phyloP scores from a whole-genome alignment of 805 yeast species.

The Starmerella geochares region DNA sequence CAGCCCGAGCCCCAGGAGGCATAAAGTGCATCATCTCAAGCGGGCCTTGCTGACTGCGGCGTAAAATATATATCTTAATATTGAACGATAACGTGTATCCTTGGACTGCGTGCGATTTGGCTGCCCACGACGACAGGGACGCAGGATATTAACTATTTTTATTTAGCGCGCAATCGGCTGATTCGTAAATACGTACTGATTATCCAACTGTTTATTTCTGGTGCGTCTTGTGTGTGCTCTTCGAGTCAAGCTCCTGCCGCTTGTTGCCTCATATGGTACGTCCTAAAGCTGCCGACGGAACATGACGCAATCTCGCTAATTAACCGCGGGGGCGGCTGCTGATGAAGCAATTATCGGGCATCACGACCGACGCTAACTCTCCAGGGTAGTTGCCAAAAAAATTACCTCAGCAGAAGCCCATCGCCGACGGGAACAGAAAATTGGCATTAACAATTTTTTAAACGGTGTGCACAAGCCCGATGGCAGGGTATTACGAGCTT shows the following conservation, averaged over 20 bases:
- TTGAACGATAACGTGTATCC: constrained; percentile 8
- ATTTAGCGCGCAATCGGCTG: background rate
- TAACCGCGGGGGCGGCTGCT: background rate
- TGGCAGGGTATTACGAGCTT: constrained; percentile 6
- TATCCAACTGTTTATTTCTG: too few species aligned
- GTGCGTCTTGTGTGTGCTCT: too few species aligned
- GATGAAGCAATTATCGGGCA: constrained; percentile 3
- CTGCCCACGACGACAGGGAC: background rate
- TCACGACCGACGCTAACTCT: constrained; percentile 1
- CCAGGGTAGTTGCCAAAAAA: constrained; percentile 8
- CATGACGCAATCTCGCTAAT: constrained; percentile 2
- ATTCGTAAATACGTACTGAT: background rate
- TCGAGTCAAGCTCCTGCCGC: too few species aligned
- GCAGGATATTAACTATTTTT: background rate
- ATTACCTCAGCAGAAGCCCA: constrained; percentile 5
- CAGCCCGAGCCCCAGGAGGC: constrained; percentile 24
- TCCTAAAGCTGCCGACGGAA: too few species aligned
- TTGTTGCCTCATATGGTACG: too few species aligned
- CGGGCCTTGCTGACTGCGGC: constrained; percentile 11
- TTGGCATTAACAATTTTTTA: background rate
- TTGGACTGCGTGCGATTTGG: background rate
- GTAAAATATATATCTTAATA: constrained; percentile 9
- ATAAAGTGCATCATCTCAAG: constrained; percentile 13
- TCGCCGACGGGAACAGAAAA: background rate
- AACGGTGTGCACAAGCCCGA: background rate